Evolutionary conservation across 768 basidiomycete genomes (phyloP), one percentile per base, ranked within the genome.

Genomic region (Auricularia sp.): DNA sequence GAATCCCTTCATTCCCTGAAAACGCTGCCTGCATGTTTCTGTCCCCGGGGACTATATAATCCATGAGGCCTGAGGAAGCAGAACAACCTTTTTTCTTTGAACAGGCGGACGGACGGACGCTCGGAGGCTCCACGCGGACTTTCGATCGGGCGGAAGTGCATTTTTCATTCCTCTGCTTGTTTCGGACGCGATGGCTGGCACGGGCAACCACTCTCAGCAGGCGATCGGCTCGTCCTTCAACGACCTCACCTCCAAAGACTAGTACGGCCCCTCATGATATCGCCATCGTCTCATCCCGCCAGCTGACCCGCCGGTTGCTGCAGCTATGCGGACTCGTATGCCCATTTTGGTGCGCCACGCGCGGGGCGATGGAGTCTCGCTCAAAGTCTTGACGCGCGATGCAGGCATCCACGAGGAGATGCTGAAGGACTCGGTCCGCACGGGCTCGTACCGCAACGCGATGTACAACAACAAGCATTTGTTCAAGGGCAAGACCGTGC

Each of bases 371-470:
- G 33, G 23, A 54, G 35, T 29, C 7, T 43, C 11, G 14, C 42
- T 35, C n/a, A 33, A 6, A 18, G 10, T 63, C n/a, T 21, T 12
- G 51, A 29, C 29, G 29, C 29, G 21, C 42, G 21, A 35, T 43
- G 23, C 70, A 97, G 93, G 94, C 65, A 97, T 98, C 70, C 95
- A 98, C 74, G 95, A 98, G 78, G 97, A 99, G 79, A 99, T 99
- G 97, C 78, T 99, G 75, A 99, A 99, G 77, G 97, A 99, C 77
- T 78, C 80, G 44, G 93, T 99, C 69, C 88, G 97, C 67, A 99
- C 97, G 56, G 87, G 93, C 39, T 92, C 94, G 53, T 99, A 99
- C 83, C 88, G 92, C 68, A 82, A 87, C 65, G 93, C 95, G 67
- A 98, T 99, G 81, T 77, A 94, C 74, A 88, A 95, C 80, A 98